Evolutionary conservation across 1,139 yeast genomes (phyloP).

Genomic region (Taphrina wiesneri): DNA sequence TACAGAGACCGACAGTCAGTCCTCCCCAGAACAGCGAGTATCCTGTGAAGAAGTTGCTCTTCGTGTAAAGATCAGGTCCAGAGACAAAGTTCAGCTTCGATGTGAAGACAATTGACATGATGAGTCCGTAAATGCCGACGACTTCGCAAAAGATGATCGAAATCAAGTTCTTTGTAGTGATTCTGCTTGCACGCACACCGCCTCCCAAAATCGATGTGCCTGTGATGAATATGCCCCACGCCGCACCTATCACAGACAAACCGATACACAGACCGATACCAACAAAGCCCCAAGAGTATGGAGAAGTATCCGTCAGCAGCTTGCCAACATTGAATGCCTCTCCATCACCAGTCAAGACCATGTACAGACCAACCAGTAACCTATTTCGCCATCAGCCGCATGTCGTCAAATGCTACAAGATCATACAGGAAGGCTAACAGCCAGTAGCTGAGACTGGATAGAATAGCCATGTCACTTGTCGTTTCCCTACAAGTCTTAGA

Average conservation of each 20-base stretch:
- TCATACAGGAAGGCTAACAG: conserved; percentile 28
- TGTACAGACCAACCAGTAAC: conserved; percentile 28
- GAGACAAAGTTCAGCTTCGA: conserved; percentile 80
- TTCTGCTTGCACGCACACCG: conserved; percentile 95
- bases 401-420: neutral
- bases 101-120: conserved; percentile 96
- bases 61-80: conserved; percentile 62
- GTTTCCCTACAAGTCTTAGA: neutral
- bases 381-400: neutral
- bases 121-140: conserved; percentile 96
- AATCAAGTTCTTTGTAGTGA: conserved; percentile 93
- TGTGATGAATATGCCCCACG: conserved; percentile 84
- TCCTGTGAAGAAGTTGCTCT: conserved; percentile 84
- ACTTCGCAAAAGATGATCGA: conserved; percentile 98
- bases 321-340: conserved; percentile 53
- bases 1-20: conserved; percentile 87
- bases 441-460: conserved; percentile 29
- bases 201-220: conserved; percentile 96
- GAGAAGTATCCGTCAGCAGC: conserved; percentile 81
- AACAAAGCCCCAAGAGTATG: conserved; percentile 93
- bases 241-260: conserved; percentile 93
- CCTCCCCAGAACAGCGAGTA: conserved; percentile 98
- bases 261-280: conserved; percentile 96
- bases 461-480: conserved; percentile 10
- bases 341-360: conserved; percentile 32